These are phyloP conservation scores for Yamadazyma ubonensis DNA, from an alignment of 805 yeast species.

Conservation along the genomic window DNA sequence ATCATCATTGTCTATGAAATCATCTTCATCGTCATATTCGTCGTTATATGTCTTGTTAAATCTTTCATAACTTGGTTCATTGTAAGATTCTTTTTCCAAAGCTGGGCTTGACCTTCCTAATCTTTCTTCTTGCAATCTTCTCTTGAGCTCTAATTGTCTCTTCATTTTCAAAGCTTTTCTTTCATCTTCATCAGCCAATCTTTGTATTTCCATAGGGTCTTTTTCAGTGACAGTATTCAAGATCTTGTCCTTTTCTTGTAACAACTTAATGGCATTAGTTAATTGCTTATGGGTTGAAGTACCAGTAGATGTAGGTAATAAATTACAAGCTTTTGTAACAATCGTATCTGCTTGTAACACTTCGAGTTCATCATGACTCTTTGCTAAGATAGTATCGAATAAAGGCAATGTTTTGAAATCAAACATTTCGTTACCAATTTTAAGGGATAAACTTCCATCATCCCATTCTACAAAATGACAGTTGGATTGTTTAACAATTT, in stretches of 20 bases:
- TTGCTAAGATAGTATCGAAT: conserved; percentile 69
- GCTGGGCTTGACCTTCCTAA: conserved; percentile 39
- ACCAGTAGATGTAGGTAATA: conserved; percentile 87
- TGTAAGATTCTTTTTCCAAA: conserved; percentile 11
- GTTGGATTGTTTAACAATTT: conserved; percentile 81
- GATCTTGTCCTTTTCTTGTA: conserved; percentile 47
- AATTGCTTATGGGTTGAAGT: conserved; percentile 80
- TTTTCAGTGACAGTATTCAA: conserved; percentile 53
- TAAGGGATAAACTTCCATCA: conserved; percentile 84
- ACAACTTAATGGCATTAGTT: conserved; percentile 63
- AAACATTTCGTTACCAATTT: conserved; percentile 83
- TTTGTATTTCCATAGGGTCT: conserved; percentile 71
- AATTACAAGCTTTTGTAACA: conserved; percentile 62
- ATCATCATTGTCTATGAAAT: conserved; percentile 45
- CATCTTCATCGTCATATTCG: conserved; percentile 42
- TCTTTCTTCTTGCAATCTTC: conserved; percentile 59
- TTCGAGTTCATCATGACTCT: conserved; percentile 69
- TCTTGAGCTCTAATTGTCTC: conserved; percentile 62
- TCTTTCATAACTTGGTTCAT: conserved; percentile 39
- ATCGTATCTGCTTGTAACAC: conserved; percentile 67
- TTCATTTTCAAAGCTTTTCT: conserved; percentile 56
- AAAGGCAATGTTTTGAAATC: conserved; percentile 67
- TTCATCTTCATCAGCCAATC: conserved; percentile 64
- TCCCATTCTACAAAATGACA: conserved; percentile 92
- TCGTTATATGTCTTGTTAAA: conserved; percentile 37